Evolutionary conservation across 306 rosid species (phyloP).

Genomic region (Luffa aegyptiaca): DNA sequence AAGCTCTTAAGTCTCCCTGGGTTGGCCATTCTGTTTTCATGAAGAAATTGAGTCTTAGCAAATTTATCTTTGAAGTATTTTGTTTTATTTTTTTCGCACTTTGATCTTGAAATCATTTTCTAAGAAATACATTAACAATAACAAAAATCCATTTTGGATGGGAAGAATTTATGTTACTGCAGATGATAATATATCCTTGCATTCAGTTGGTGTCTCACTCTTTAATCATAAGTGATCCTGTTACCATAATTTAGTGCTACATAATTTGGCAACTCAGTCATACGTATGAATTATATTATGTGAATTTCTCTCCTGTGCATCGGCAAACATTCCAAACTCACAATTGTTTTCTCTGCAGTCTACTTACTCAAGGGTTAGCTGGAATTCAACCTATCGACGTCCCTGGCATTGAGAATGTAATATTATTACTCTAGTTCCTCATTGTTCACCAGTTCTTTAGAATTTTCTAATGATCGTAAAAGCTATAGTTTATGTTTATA

Average conservation of each 20-base stretch:
- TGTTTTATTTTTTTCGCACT: neutral
- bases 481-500: neutral
- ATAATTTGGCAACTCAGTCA: neutral
- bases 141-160: neutral
- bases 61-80: neutral
- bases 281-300: neutral
- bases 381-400: constrained; percentile 39
- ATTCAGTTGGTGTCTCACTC: neutral
- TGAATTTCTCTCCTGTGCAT: neutral
- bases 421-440: neutral
- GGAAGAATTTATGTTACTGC: neutral
- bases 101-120: neutral
- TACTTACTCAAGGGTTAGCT: constrained; percentile 42
- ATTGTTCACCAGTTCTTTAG: neutral
- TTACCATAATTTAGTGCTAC: neutral
- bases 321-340: neutral
- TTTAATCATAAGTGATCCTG: neutral
- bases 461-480: neutral
- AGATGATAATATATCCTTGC: neutral
- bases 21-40: neutral
- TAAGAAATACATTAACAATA: neutral
- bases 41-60: neutral
- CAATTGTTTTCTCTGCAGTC: constrained; percentile 16
- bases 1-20: neutral
- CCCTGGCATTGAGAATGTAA: constrained; percentile 41